Evolutionary conservation across 208 protist species (phyloP).

Genomic region (Leishmania martiniquensis): DNA sequence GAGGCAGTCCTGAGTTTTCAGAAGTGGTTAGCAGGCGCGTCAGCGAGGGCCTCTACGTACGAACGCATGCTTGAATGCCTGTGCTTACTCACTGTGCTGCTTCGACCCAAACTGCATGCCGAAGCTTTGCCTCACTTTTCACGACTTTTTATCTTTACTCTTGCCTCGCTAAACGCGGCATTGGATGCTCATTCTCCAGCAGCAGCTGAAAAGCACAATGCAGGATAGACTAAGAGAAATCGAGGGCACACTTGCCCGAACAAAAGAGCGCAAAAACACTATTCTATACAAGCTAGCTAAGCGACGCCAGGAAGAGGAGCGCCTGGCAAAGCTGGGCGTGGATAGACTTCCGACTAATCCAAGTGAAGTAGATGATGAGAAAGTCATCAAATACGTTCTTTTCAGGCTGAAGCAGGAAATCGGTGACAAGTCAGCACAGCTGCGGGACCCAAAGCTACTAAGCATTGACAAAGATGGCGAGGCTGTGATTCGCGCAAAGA

Average conservation of each 20-base stretch:
- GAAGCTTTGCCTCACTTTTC: background rate
- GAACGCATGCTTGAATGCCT: background rate
- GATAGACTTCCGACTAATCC: conserved; percentile 73
- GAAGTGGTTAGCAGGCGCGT: background rate
- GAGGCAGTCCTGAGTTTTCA: background rate
- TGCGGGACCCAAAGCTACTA: conserved; percentile 52
- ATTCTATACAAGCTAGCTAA: conserved; percentile 81
- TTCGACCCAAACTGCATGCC: background rate
- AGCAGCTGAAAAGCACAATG: conserved; percentile 36
- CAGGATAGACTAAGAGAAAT: conserved; percentile 83
- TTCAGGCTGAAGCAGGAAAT: conserved; percentile 74
- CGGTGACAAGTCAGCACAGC: conserved; percentile 67
- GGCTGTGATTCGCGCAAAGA: conserved; percentile 64
- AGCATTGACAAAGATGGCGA: conserved; percentile 84
- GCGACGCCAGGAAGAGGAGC: conserved; percentile 60
- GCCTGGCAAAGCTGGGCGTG: conserved; percentile 56
- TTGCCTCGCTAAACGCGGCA: background rate
- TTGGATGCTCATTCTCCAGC: background rate
- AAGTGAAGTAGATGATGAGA: conserved; percentile 50
- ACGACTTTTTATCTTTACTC: background rate
- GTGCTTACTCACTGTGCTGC: background rate
- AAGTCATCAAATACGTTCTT: conserved; percentile 72
- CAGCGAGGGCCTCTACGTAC: background rate
- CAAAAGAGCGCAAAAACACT: conserved; percentile 79
- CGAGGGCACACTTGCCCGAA: conserved; percentile 82